Base-by-base conservation (phyloP, 495 filamentous ascomycete species). In the Parmelia sp. region DNA sequence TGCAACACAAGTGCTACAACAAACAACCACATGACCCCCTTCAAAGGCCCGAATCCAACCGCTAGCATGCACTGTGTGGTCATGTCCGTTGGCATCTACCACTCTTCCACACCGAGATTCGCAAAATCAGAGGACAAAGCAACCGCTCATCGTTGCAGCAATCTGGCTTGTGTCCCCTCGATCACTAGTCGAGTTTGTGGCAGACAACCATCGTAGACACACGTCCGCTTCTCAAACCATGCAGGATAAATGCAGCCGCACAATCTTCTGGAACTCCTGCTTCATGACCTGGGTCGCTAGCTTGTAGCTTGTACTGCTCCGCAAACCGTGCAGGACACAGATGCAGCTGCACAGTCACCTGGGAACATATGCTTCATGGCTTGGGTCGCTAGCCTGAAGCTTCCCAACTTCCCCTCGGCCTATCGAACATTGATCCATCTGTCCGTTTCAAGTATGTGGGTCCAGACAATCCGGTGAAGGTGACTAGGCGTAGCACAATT, bases 221-320 rank as follows among this genome's bases (percentile, higher is more conserved):
- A 53, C 25, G 49, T 23, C 31, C 27, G 15, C 14, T 53, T 31
- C 12, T 14, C 49, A 29, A 53, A 29, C 27, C 27, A 19, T 53
- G 49, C 45, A 49, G 60, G 47, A 42, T 37, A n/a, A 14, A 57
- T 37, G 39, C 49, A n/a, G 39, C 49, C n/a, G 23, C 49, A 23
- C 25, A 40, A 17, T 57, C 35, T 25, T 40, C 25, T 15, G 51
- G 56, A 37, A 57, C 37, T 10, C 15, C 37, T 31, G 49, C 49
- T 62, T 62, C 49, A 62, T 27, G 36, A 44, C 36, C 55, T 62
- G 31, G 25, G 39, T 40, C 51, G n/a, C 31, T 62, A 62, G 61
- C 39, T 42, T 53, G 37, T 49, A 62, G 37, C 61, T 63, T 57
- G 37, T 11, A 31, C 39, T 12, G 2, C 49, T 29, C 14, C 3